Base-by-base conservation (phyloP, 2,329 filamentous ascomycete species). In the Parastagonospora avenae region DNA sequence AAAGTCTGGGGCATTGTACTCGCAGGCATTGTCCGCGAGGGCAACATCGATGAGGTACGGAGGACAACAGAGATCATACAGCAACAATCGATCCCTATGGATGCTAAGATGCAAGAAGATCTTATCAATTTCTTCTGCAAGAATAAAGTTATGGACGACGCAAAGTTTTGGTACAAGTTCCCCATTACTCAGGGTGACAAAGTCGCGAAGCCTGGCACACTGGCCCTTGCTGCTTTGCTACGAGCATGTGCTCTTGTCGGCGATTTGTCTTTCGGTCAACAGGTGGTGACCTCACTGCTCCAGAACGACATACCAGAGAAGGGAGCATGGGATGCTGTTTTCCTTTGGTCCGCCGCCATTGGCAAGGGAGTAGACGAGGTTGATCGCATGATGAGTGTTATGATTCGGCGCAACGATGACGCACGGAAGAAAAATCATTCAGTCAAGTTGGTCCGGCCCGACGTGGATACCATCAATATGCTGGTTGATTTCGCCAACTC, bases 301-400 rank as follows among this genome's bases (percentile, higher is more conserved):
- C 67, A 67, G 43, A 52, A 50, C 19, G 44, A 50, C 1, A 60
- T 59, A 37, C 67, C 61, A 0, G 53, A 58, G 32, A 85, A 87
- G 55, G 73, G 79, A 29, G 81, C 82, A 16, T 91, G 89, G 85
- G 88, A 94, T 65, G 80, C 87, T 10, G 78, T 91, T 10, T 82
- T 94, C 37, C 84, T 90, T 45, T 92, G 89, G 85, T 87, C 90
- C 28, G 86, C 89, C 10, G 81, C 88, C 7, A 83, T 85, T 47
- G 89, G 87, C 15, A 89, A 87, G 66, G 85, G 85, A 1, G 83
- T 89, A 1, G 85, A 91, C 70, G 86, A 91, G 67, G 80, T 92
- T 52, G 82, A 85, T 48, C 83, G 86, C 58, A 91, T 92, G 84
- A 83, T 94, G 52, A 78, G 83, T 37, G 79, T 86, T 15, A 87